A percentile compares a stretch with the other conserved stretches of the same genome.
These are phyloP conservation scores for Paratinospora sagittata DNA, from an alignment of 164 flowering plant species.

Conservation along the genomic window DNA sequence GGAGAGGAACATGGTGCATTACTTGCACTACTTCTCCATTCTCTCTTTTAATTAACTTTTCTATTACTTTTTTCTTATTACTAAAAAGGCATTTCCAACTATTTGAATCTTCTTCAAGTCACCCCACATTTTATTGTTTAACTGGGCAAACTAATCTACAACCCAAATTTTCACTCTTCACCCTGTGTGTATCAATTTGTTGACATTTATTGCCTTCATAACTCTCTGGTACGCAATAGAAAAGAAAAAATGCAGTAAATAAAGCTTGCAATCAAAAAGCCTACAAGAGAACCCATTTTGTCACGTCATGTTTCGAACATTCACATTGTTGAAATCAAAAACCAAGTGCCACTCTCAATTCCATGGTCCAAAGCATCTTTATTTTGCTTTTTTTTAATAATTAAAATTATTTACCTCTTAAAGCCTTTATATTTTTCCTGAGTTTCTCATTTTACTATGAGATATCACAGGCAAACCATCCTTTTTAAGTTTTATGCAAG, in stretches of 20 bases:
- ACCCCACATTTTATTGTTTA: constrained; percentile 95
- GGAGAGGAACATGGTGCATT: too few relatives aligned
- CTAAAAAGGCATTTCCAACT: too few relatives aligned
- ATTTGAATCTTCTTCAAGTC: constrained; percentile 77
- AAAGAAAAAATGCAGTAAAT: not conserved
- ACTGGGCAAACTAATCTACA: constrained; percentile 97
- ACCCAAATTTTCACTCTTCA: constrained; percentile 88
- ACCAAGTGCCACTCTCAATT: too few relatives aligned
- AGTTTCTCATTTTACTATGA: too few relatives aligned
- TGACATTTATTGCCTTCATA: constrained; percentile 82
- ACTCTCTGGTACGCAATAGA: constrained; percentile 52
- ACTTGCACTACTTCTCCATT: too few relatives aligned
- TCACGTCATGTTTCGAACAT: not conserved
- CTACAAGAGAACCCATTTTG: not conserved
- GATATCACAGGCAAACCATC: too few relatives aligned
- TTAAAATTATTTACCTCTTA: not conserved
- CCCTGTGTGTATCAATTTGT: constrained; percentile 73
- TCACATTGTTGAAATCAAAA: not conserved
- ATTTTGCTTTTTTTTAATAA: not conserved
- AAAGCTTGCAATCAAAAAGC: not conserved
- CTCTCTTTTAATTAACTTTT: too few relatives aligned
- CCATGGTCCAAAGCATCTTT: not conserved
- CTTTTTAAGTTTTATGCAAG: too few relatives aligned
- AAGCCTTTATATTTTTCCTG: too few relatives aligned
- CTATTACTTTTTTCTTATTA: too few relatives aligned